A percentile compares a stretch with the other conserved stretches of the same genome.
These are phyloP conservation scores for Cyberlindnera maritima DNA, from an alignment of 805 yeast genomes.

Conservation along the genomic window DNA sequence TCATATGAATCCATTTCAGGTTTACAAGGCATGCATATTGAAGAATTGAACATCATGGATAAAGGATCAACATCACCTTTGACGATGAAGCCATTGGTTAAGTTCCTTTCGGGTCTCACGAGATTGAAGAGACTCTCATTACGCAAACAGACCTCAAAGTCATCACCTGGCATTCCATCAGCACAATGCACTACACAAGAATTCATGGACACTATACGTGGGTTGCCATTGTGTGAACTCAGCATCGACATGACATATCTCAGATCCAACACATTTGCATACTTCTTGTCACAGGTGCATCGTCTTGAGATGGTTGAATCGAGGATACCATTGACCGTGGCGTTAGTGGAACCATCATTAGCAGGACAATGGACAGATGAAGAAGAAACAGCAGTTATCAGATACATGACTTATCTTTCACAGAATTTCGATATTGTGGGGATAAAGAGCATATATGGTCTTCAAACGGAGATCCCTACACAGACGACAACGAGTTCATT, in stretches of 20 bases:
- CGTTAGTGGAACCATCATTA: constrained; percentile 18
- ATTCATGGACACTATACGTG: constrained; percentile 1
- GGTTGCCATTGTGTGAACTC: neutral
- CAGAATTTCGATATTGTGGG: neutral
- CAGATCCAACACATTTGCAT: neutral
- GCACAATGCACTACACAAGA: neutral
- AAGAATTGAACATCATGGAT: constrained; percentile 14
- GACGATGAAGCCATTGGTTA: constrained; percentile 4
- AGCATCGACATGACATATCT: constrained; percentile 8
- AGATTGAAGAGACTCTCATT: constrained; percentile 6
- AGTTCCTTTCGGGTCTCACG: neutral
- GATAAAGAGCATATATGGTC: constrained; percentile 20
- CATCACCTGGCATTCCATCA: neutral
- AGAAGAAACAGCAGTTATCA: constrained; percentile 1
- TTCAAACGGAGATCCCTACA: constrained; percentile 20
- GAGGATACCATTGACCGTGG: constrained; percentile 2
- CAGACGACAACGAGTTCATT: constrained; percentile 8
- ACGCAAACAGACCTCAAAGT: constrained; percentile 7
- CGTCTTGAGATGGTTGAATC: neutral
- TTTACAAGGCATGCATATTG: constrained; percentile 2
- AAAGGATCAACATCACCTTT: constrained; percentile 2
- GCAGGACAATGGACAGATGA: constrained; percentile 14
- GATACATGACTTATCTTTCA: constrained; percentile 2
- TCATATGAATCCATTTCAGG: neutral
- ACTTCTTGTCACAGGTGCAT: neutral